Evolutionary conservation across 73 alveolate species (phyloP).

Genomic region (Blepharisma stoltei): DNA sequence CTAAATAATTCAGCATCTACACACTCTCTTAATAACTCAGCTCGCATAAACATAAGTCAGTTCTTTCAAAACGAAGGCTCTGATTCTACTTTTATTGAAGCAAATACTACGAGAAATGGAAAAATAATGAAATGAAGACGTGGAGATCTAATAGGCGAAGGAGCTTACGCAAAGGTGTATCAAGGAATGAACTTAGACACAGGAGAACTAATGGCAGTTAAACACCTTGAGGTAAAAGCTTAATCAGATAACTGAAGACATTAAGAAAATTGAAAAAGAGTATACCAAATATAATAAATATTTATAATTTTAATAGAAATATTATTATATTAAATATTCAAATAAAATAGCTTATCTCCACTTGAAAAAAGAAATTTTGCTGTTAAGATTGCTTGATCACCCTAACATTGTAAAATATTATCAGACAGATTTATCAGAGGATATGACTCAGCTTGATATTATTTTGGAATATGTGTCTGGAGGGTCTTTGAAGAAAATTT

Average conservation of each 20-base stretch:
- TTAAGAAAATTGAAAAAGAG: neutral
- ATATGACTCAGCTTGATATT: slow-evolving; percentile 48
- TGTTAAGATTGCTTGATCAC: slow-evolving; percentile 57
- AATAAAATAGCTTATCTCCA: too few species aligned
- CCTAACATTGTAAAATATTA: slow-evolving; percentile 63
- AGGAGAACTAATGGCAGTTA: slow-evolving; percentile 70
- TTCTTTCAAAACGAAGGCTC: neutral
- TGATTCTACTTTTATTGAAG: neutral
- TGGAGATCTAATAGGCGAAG: slow-evolving; percentile 75
- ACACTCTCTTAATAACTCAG: neutral
- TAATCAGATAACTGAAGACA: neutral
- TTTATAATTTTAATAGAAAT: too few species aligned
- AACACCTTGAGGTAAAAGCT: slow-evolving; percentile 40
- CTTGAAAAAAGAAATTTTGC: slow-evolving; percentile 54
- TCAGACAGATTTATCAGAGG: slow-evolving; percentile 57
- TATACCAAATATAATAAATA: too few species aligned
- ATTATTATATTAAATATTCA: too few species aligned
- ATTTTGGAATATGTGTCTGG: slow-evolving; percentile 68
- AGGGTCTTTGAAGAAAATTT: slow-evolving; percentile 53
- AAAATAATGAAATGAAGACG: slow-evolving; percentile 12
- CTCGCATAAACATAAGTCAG: neutral
- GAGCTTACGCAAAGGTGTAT: slow-evolving; percentile 86
- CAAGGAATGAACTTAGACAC: slow-evolving; percentile 63
- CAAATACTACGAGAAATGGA: neutral
- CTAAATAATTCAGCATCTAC: neutral